Conservation (phyloP, 371 early-diverging fungal genomes). For the Haplosporangium sp. region DNA sequence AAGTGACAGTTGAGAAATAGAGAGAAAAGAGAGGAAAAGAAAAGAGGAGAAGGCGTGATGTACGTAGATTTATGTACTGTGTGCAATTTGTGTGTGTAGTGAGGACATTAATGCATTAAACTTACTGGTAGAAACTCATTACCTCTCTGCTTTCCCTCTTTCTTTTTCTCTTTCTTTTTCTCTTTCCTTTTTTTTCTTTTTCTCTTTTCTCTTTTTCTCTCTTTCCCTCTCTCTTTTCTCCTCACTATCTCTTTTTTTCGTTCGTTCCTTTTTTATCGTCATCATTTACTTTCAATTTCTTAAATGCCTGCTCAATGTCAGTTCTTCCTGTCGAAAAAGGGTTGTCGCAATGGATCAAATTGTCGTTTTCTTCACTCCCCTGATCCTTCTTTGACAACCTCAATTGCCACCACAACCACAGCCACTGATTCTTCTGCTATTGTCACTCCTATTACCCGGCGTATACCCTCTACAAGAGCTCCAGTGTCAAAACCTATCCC, state of each 20-base stretch:
- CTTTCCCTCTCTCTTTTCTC: not conserved
- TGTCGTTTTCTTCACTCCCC: slow-evolving; percentile 33
- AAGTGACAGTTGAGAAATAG: not conserved
- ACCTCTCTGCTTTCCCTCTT: not conserved
- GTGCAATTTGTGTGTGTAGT: no score
- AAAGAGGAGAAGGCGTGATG: not conserved
- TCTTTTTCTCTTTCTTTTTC: not conserved
- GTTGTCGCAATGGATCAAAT: slow-evolving; percentile 36
- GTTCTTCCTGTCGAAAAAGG: slow-evolving; percentile 37
- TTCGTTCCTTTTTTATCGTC: not conserved
- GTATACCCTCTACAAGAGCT: slow-evolving; percentile 9
- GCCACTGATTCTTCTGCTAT: no score
- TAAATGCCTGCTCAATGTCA: slow-evolving; percentile 14
- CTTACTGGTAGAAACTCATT: no score
- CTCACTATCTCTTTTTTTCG: not conserved
- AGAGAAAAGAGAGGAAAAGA: not conserved
- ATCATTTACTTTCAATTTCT: not conserved
- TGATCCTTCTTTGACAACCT: not conserved
- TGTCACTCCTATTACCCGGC: not conserved
- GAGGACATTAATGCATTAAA: no score
- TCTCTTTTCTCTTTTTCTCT: not conserved
- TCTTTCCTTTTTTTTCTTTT: not conserved
- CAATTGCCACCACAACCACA: not conserved
- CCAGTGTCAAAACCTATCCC: slow-evolving; percentile 42
- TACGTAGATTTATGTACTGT: no score